Evolutionary conservation across 169 alveolate genomes (phyloP).

Genomic region (Plasmodium gallinaceum): DNA sequence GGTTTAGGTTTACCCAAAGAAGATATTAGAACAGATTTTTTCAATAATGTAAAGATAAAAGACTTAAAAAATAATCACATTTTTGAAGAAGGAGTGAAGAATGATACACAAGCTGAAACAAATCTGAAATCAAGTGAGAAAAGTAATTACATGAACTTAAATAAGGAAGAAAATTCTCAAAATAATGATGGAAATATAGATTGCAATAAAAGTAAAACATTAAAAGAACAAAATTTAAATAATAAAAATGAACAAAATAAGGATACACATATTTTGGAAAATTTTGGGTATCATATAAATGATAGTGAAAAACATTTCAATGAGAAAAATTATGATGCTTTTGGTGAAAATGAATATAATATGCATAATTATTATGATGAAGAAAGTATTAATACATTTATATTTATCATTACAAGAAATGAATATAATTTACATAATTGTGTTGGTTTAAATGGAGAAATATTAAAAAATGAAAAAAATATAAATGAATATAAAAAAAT

Average conservation of each 20-base stretch:
- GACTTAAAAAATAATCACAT: constrained; percentile 8
- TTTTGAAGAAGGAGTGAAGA: background rate
- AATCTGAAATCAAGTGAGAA: background rate
- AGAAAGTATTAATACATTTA: constrained; percentile 51
- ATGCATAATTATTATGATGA: constrained; percentile 60
- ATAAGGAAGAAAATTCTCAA: background rate
- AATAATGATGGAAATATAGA: background rate
- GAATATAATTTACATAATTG: constrained; percentile 51
- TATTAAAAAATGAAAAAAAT: constrained; percentile 69
- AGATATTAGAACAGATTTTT: constrained; percentile 55
- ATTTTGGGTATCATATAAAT: constrained; percentile 1
- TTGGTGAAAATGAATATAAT: constrained; percentile 26
- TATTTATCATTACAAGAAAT: constrained; percentile 62
- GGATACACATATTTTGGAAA: background rate
- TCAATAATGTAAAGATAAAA: constrained; percentile 38
- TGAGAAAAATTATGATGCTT: background rate
- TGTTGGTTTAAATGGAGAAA: constrained; percentile 75
- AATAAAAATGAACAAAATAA: background rate
- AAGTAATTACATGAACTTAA: background rate
- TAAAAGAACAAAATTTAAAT: background rate
- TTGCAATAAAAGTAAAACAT: background rate
- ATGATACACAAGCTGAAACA: background rate
- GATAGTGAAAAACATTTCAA: background rate
- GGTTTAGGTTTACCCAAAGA: constrained; percentile 70
- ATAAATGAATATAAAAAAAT: constrained; percentile 45